phyloP scores from a whole-genome alignment of 2,329 filamentous ascomycete species.

The Phyllosticta citribraziliensis region DNA sequence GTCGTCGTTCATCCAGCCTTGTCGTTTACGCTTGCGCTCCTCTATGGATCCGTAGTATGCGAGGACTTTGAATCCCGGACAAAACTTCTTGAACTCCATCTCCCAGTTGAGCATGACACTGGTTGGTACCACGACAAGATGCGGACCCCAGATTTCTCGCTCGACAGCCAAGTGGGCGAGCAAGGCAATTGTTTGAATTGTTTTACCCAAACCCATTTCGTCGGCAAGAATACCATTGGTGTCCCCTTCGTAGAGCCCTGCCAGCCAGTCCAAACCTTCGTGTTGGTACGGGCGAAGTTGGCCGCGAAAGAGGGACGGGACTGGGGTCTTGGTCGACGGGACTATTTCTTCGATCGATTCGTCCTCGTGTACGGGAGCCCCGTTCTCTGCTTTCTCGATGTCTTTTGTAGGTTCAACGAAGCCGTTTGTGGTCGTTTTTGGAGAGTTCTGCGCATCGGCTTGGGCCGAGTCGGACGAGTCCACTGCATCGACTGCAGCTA shows the following conservation, averaged over 20 bases:
- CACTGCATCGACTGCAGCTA: neutral
- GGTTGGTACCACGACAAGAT: constrained; percentile 91
- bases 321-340: constrained; percentile 42
- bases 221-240: constrained; percentile 96
- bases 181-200: constrained; percentile 92
- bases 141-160: constrained; percentile 88
- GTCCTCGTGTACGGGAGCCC: neutral
- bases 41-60: constrained; percentile 94
- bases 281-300: constrained; percentile 93
- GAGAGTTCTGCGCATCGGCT: neutral
- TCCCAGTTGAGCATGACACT: constrained; percentile 99
- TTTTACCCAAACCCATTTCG: constrained; percentile 97
- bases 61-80: constrained; percentile 93
- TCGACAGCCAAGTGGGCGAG: constrained; percentile 85
- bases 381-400: neutral
- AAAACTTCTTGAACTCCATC: constrained; percentile 99
- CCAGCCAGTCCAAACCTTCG: constrained; percentile 93
- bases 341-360: constrained; percentile 15
- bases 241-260: constrained; percentile 79
- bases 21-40: constrained; percentile 81
- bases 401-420: neutral
- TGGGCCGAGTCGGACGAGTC: neutral
- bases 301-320: constrained; percentile 64
- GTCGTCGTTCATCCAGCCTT: constrained; percentile 88
- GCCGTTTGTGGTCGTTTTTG: neutral